Evolutionary conservation across 2,329 filamentous ascomycete genomes (phyloP).

Genomic region (Neophaeococcomyces aloes): DNA sequence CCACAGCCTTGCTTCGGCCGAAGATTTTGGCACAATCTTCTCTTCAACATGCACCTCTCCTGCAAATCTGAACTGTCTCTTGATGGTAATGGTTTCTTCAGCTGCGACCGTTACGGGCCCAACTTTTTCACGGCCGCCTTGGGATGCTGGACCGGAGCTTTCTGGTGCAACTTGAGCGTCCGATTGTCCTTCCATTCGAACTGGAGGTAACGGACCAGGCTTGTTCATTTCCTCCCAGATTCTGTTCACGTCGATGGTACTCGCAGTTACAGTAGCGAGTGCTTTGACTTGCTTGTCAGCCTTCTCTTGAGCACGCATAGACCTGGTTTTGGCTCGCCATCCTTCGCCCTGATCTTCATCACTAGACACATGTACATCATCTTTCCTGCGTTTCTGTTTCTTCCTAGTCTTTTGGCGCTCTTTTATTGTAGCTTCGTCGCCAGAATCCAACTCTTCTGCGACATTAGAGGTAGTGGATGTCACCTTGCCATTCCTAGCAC

Average conservation of each 20-base stretch:
- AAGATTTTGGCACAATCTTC: conserved; percentile 42
- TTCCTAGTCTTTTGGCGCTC: conserved; percentile 33
- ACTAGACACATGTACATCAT: conserved; percentile 11
- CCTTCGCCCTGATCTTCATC: conserved; percentile 24
- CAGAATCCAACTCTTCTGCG: conserved; percentile 40
- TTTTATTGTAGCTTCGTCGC: conserved; percentile 46
- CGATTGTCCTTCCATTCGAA: conserved; percentile 10
- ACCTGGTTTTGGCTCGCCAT: conserved; percentile 39
- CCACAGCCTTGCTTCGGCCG: conserved; percentile 46
- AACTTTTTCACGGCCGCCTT: conserved; percentile 4
- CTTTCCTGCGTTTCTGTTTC: conserved; percentile 22
- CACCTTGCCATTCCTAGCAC: conserved; percentile 19
- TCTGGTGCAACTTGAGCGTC: conserved; percentile 11
- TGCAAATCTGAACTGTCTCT: conserved; percentile 47
- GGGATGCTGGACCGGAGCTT: not conserved
- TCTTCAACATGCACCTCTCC: conserved; percentile 45
- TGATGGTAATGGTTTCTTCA: conserved; percentile 45
- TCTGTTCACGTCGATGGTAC: conserved; percentile 46
- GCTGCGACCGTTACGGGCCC: conserved; percentile 13
- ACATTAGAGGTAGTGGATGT: conserved; percentile 15
- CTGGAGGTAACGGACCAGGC: conserved; percentile 19
- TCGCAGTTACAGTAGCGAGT: conserved; percentile 38
- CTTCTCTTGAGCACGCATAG: conserved; percentile 41
- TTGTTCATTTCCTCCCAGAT: conserved; percentile 45
- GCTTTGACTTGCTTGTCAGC: conserved; percentile 39